These are phyloP conservation scores for Mycena maculata DNA, from an alignment of 768 basidiomycete genomes.

Conservation along the genomic window DNA sequence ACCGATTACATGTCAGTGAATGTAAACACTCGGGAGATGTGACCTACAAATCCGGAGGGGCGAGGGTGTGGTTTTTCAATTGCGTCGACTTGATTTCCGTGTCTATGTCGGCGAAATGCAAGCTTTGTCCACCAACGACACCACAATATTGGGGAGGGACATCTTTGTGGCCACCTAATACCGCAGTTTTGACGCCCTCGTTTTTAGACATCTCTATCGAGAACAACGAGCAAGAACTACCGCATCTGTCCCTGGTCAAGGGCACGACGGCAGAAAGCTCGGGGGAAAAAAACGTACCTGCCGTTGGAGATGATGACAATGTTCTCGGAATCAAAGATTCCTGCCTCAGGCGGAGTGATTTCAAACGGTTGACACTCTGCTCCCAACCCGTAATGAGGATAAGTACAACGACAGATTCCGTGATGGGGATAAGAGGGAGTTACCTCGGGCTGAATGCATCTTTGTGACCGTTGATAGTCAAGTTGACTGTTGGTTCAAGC, in stretches of 20 bases:
- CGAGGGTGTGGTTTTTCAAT: constrained; percentile 64
- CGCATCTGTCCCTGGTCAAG: constrained; percentile 46
- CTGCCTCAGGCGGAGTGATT: constrained; percentile 53
- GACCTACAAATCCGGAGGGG: constrained; percentile 71
- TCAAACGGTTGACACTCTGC: constrained; percentile 58
- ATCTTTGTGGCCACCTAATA: constrained; percentile 63
- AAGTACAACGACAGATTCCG: not conserved
- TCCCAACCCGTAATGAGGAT: constrained; percentile 48
- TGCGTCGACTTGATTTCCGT: constrained; percentile 68
- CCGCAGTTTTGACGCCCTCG: constrained; percentile 67
- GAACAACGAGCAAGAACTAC: constrained; percentile 60
- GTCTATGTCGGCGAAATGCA: constrained; percentile 67
- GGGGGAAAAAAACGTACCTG: not conserved
- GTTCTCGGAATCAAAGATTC: constrained; percentile 61
- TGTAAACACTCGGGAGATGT: not conserved
- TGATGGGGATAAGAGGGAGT: not conserved
- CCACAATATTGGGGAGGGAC: constrained; percentile 69
- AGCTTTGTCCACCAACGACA: constrained; percentile 72
- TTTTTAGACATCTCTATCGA: constrained; percentile 71
- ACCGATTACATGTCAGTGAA: not conserved
- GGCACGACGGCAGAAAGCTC: not conserved
- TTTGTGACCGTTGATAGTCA: constrained; percentile 57
- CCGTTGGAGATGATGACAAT: constrained; percentile 70
- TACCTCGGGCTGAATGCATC: constrained; percentile 66
- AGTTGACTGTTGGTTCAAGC: constrained; percentile 56